These are phyloP conservation scores for Debaryomyces nepalensis DNA, from an alignment of 1,139 yeast species.

Conservation along the genomic window DNA sequence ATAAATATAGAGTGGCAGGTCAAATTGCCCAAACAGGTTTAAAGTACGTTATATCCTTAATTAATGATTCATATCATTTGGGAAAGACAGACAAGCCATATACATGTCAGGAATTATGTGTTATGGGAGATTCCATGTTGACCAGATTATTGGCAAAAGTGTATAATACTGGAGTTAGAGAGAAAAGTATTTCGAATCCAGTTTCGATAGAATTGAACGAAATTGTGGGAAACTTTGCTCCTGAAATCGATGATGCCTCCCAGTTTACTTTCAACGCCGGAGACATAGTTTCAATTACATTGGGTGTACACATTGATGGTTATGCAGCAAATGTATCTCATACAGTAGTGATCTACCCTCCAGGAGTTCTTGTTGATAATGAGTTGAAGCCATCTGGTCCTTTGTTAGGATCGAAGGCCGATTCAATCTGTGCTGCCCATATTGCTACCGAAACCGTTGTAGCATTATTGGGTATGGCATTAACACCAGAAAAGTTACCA, in stretches of 20 bases:
- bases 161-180: slow-evolving; percentile 61
- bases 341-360: slow-evolving; percentile 82
- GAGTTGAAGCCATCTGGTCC: slow-evolving; percentile 69
- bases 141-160: slow-evolving; percentile 56
- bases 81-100: slow-evolving; percentile 49
- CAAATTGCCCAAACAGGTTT: slow-evolving; percentile 89
- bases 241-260: slow-evolving; percentile 74
- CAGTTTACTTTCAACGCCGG: slow-evolving; percentile 66
- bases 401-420: slow-evolving; percentile 81
- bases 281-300: slow-evolving; percentile 78
- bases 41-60: slow-evolving; percentile 64
- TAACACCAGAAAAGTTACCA: slow-evolving; percentile 77
- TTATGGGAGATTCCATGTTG: slow-evolving; percentile 78
- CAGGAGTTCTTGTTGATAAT: slow-evolving; percentile 40
- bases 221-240: slow-evolving; percentile 77
- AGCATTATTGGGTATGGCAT: slow-evolving; percentile 71
- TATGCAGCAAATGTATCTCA: slow-evolving; percentile 88
- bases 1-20: slow-evolving; percentile 88
- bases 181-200: slow-evolving; percentile 92
- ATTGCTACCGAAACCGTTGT: slow-evolving; percentile 85
- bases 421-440: slow-evolving; percentile 86
- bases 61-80: slow-evolving; percentile 72
- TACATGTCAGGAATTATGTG: slow-evolving; percentile 76
- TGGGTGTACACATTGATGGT: slow-evolving; percentile 95
- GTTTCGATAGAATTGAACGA: slow-evolving; percentile 86